Evolutionary conservation across 2,329 filamentous ascomycete species (phyloP).

Genomic region (Trichoderma sp.): DNA sequence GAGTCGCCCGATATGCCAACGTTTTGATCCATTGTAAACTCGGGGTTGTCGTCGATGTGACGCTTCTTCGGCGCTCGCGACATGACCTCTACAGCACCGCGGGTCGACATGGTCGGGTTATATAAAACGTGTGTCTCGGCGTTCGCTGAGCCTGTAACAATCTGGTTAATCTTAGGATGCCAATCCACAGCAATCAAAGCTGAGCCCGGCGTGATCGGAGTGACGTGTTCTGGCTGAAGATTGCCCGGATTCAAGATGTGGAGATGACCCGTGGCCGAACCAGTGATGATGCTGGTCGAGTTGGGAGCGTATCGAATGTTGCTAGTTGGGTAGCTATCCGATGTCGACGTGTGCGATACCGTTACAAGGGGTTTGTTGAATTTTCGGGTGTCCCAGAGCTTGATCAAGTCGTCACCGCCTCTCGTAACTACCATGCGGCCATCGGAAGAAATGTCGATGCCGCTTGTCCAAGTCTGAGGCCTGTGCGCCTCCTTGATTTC

Average conservation of each 20-base stretch:
- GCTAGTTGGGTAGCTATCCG: conserved; percentile 78
- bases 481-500: conserved; percentile 85
- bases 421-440: conserved; percentile 88
- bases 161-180: conserved; percentile 96
- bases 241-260: conserved; percentile 95
- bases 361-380: conserved; percentile 88
- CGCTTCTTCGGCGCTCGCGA: conserved; percentile 91
- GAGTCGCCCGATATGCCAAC: conserved; percentile 82
- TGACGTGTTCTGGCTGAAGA: conserved; percentile 79
- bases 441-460: conserved; percentile 87
- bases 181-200: conserved; percentile 84
- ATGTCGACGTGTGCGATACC: conserved; percentile 78
- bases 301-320: conserved; percentile 91
- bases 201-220: conserved; percentile 83
- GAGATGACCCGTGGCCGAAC: conserved; percentile 81
- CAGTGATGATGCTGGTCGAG: conserved; percentile 82
- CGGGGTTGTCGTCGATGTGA: conserved; percentile 91
- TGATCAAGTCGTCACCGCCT: conserved; percentile 90
- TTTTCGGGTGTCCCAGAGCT: conserved; percentile 95
- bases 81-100: conserved; percentile 87
- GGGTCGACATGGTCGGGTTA: conserved; percentile 78
- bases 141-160: conserved; percentile 91
- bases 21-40: conserved; percentile 80
- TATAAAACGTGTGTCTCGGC: conserved; percentile 89
- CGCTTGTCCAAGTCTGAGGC: conserved; percentile 85